Conservation (phyloP, 2,329 filamentous ascomycete species). For the Fusarium nurragi region DNA sequence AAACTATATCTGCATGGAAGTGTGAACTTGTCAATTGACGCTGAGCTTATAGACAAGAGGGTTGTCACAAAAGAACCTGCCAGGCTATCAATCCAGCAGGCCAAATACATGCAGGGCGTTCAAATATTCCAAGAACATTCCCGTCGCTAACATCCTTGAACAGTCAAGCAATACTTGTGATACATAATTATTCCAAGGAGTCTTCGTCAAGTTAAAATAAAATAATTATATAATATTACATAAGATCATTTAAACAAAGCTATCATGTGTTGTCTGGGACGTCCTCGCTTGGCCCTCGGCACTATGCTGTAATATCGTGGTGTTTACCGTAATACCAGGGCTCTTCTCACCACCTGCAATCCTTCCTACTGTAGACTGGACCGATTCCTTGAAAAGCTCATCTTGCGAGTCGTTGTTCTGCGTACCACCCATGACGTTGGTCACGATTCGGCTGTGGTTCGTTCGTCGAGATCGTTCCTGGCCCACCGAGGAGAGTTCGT, state of each 20-base stretch:
- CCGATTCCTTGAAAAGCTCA: slow-evolving; percentile 32
- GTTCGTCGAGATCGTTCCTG: slow-evolving; percentile 33
- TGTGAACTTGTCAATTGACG: no score
- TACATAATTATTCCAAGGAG: no score
- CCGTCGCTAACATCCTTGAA: no score
- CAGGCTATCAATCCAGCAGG: no score
- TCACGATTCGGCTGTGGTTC: slow-evolving; percentile 33
- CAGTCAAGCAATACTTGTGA: no score
- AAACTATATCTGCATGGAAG: no score
- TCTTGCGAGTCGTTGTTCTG: slow-evolving; percentile 40
- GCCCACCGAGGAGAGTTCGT: slow-evolving; percentile 36
- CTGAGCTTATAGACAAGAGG: no score
- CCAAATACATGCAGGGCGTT: no score
- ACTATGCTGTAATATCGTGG: slow-evolving; percentile 30
- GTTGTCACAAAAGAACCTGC: no score
- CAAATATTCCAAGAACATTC: no score
- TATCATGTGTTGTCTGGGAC: slow-evolving; percentile 6
- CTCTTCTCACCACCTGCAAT: slow-evolving; percentile 10
- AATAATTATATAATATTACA: background rate
- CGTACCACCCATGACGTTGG: slow-evolving; percentile 39
- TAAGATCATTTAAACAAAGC: slow-evolving; percentile 5
- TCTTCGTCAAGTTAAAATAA: background rate
- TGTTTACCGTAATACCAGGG: slow-evolving; percentile 32
- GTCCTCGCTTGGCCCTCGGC: slow-evolving; percentile 2
- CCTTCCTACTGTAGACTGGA: background rate